phyloP scores from a whole-genome alignment of 768 basidiomycete genomes.

The Calocybe indica region DNA sequence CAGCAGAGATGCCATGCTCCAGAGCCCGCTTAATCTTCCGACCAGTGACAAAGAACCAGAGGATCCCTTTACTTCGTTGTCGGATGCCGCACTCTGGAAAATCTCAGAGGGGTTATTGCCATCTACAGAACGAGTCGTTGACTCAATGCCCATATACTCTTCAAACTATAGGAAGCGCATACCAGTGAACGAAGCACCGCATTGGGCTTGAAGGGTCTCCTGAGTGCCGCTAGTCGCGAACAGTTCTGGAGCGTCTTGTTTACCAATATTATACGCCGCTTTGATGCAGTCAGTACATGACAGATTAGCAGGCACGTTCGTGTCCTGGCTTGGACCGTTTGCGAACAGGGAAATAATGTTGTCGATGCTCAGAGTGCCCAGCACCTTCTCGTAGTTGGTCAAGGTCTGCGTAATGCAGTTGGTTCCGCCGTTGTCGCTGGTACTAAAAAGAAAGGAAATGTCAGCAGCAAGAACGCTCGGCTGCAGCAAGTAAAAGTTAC shows the following conservation, averaged over 20 bases:
- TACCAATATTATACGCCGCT: slow-evolving; percentile 39
- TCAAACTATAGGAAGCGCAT: slow-evolving; percentile 10
- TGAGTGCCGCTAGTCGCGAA: slow-evolving; percentile 16
- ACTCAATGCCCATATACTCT: background rate
- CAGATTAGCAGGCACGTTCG: slow-evolving; percentile 26
- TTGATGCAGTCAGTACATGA: slow-evolving; percentile 52
- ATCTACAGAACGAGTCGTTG: slow-evolving; percentile 18
- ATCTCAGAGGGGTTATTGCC: slow-evolving; percentile 31
- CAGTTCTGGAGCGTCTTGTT: slow-evolving; percentile 27
- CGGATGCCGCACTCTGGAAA: slow-evolving; percentile 23
- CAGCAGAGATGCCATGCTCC: no score
- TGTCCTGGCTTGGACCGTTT: slow-evolving; percentile 5
- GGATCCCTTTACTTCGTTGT: slow-evolving; percentile 3
- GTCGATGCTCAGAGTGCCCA: slow-evolving; percentile 29
- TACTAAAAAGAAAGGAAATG: no score
- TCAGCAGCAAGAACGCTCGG: background rate
- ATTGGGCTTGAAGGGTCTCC: slow-evolving; percentile 25
- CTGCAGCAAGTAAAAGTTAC: slow-evolving; percentile 32
- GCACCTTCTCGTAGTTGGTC: slow-evolving; percentile 37
- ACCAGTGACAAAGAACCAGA: background rate
- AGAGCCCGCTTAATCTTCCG: no score
- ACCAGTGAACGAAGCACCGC: slow-evolving; percentile 52
- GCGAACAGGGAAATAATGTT: slow-evolving; percentile 18
- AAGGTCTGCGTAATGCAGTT: slow-evolving; percentile 56
- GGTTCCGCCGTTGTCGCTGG: slow-evolving; percentile 23